phyloP scores from a whole-genome alignment of 441 rosid species.

The Bruguiera hainesii region DNA sequence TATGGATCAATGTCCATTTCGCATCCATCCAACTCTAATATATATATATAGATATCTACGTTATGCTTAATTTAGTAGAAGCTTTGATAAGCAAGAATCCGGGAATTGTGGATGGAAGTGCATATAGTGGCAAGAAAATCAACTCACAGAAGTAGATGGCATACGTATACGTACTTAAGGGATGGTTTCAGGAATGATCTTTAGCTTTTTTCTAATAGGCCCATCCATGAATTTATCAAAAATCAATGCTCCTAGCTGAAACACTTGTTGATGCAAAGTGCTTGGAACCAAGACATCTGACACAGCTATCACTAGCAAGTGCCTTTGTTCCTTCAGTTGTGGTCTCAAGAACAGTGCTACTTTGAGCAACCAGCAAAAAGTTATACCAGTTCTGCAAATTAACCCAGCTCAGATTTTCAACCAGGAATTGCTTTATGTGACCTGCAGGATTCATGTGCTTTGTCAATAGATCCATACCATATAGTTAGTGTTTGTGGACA shows the following conservation, averaged over 20 bases:
- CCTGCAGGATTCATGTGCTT: background rate
- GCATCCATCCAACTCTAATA: too few species aligned
- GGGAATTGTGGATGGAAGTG: too few species aligned
- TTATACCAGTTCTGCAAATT: conserved; percentile 36
- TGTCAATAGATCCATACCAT: conserved; percentile 26
- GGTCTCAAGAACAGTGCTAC: conserved; percentile 9
- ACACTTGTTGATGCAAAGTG: background rate
- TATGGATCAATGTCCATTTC: too few species aligned
- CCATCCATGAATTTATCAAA: conserved; percentile 31
- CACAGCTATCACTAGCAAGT: conserved; percentile 11
- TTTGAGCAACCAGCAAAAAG: conserved; percentile 24
- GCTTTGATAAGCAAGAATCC: too few species aligned
- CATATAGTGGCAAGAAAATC: too few species aligned
- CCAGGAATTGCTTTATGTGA: background rate
- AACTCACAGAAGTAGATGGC: background rate
- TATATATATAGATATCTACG: too few species aligned
- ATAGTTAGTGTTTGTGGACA: conserved; percentile 21
- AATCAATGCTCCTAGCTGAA: background rate
- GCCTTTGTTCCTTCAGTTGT: conserved; percentile 5
- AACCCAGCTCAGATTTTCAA: background rate
- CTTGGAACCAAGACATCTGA: conserved; percentile 22
- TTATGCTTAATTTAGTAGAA: too few species aligned
- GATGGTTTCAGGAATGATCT: conserved; percentile 35
- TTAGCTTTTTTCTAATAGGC: conserved; percentile 31
- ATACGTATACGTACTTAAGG: conserved; percentile 21